Conservation (phyloP, 768 basidiomycete species). For the Xerocomellus chrysenteron region DNA sequence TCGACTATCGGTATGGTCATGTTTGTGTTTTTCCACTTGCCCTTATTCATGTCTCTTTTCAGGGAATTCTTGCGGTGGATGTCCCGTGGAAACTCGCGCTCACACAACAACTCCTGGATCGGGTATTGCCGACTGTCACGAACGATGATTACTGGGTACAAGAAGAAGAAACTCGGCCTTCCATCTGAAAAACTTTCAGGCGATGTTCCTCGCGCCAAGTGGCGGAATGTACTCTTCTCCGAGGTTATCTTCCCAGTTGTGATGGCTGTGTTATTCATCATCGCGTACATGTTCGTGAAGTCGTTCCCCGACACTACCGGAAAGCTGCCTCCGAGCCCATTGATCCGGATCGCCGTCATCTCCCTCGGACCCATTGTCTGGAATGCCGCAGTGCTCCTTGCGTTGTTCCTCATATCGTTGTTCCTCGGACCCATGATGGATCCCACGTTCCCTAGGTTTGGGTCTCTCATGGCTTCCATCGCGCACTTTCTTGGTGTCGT, state of each 20-base stretch:
- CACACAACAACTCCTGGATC: slow-evolving; percentile 98
- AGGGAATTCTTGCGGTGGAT: slow-evolving; percentile 99
- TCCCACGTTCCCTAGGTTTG: slow-evolving; percentile 82
- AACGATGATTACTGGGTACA: slow-evolving; percentile 99
- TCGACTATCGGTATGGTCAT: slow-evolving; percentile 78
- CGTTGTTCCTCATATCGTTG: slow-evolving; percentile 87
- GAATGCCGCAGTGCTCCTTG: slow-evolving; percentile 85
- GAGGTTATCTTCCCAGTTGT: slow-evolving; percentile 84
- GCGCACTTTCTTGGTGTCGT: slow-evolving; percentile 81
- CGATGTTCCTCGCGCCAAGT: slow-evolving; percentile 90
- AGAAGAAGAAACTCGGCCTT: slow-evolving; percentile 94
- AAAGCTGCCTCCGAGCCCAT: slow-evolving; percentile 69
- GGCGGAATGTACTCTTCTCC: slow-evolving; percentile 86
- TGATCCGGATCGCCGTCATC: slow-evolving; percentile 92
- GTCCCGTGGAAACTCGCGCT: slow-evolving; percentile 96
- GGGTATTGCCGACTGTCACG: slow-evolving; percentile 98
- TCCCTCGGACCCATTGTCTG: slow-evolving; percentile 93
- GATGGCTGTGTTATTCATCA: slow-evolving; percentile 82
- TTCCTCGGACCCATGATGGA: slow-evolving; percentile 92
- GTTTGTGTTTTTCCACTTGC: background rate
- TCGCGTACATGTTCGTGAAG: slow-evolving; percentile 92
- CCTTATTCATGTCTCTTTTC: slow-evolving; percentile 11
- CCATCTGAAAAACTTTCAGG: slow-evolving; percentile 97
- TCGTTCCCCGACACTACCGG: slow-evolving; percentile 71
- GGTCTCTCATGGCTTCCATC: slow-evolving; percentile 87